These are phyloP conservation scores for Kandelia obovata DNA, from an alignment of 345 rosid genomes.

Conservation along the genomic window DNA sequence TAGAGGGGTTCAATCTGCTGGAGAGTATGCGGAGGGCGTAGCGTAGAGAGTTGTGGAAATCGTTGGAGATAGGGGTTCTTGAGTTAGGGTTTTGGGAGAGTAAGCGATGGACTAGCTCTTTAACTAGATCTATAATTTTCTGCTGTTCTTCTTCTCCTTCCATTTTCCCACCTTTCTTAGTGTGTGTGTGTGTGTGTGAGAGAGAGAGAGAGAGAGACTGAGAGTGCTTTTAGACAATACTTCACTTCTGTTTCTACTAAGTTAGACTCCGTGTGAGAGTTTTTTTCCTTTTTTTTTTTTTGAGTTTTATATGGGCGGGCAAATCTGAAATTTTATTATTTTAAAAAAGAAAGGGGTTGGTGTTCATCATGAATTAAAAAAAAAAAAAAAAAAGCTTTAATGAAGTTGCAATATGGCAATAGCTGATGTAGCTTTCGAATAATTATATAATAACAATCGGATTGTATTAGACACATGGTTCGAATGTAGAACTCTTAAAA, in stretches of 20 bases:
- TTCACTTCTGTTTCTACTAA: no score
- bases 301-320: constrained; percentile 22
- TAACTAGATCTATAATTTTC: constrained; percentile 73
- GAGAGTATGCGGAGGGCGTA: constrained; percentile 86
- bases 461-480: no score
- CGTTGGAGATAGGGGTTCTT: constrained; percentile 34
- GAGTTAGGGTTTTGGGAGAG: constrained; percentile 46
- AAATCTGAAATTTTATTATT: not conserved
- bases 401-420: no score
- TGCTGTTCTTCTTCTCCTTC: constrained; percentile 73
- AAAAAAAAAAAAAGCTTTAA: no score
- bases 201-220: no score
- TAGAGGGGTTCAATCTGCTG: constrained; percentile 78
- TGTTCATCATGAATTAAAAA: no score
- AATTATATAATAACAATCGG: no score
- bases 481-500: no score
- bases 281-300: not conserved
- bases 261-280: no score
- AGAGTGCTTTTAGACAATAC: no score
- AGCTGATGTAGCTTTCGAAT: no score
- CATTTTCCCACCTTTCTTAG: constrained; percentile 44
- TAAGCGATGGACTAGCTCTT: constrained; percentile 76
- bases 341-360: not conserved
- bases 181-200: no score
- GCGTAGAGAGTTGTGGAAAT: constrained; percentile 57